Conservation (phyloP, 2,329 filamentous ascomycete genomes). For the Fusarium xylarioides region DNA sequence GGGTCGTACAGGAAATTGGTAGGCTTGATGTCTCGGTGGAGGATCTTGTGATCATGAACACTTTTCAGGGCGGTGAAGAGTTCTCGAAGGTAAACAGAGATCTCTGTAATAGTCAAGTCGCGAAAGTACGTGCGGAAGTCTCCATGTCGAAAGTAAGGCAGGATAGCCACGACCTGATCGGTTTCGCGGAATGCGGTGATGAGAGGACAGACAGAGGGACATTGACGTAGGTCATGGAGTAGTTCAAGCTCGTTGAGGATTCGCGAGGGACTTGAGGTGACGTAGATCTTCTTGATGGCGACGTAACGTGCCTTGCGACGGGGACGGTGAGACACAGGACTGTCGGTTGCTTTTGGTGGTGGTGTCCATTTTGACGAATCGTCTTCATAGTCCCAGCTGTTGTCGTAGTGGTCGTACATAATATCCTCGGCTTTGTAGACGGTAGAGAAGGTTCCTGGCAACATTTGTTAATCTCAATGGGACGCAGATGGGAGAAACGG, state of each 20-base stretch:
- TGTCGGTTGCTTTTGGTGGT: conserved; percentile 66
- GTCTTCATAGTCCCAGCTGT: conserved; percentile 83
- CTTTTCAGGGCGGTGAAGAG: conserved; percentile 85
- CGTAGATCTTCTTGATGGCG: conserved; percentile 99
- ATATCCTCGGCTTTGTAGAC: conserved; percentile 99
- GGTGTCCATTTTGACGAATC: conserved; percentile 73
- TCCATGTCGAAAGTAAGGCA: conserved; percentile 94
- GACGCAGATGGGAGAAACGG: background rate
- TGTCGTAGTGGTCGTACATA: conserved; percentile 82
- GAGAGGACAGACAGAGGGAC: conserved; percentile 87
- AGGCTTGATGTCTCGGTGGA: conserved; percentile 96
- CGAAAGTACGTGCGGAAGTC: conserved; percentile 97
- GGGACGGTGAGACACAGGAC: conserved; percentile 45
- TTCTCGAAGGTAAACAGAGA: conserved; percentile 87
- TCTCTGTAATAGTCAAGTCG: conserved; percentile 85
- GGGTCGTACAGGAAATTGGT: conserved; percentile 98
- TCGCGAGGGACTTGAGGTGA: conserved; percentile 91
- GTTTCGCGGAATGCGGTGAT: conserved; percentile 96
- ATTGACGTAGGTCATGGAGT: conserved; percentile 85
- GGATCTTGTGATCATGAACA: conserved; percentile 84
- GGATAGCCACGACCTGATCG: conserved; percentile 92
- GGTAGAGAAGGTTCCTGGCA: conserved; percentile 93
- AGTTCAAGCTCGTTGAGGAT: conserved; percentile 97
- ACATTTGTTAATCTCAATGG: conserved; percentile 14
- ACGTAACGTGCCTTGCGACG: conserved; percentile 74